Evolutionary conservation across 352 stramenopile species (phyloP).

Genomic region (Pythium myriotylum): DNA sequence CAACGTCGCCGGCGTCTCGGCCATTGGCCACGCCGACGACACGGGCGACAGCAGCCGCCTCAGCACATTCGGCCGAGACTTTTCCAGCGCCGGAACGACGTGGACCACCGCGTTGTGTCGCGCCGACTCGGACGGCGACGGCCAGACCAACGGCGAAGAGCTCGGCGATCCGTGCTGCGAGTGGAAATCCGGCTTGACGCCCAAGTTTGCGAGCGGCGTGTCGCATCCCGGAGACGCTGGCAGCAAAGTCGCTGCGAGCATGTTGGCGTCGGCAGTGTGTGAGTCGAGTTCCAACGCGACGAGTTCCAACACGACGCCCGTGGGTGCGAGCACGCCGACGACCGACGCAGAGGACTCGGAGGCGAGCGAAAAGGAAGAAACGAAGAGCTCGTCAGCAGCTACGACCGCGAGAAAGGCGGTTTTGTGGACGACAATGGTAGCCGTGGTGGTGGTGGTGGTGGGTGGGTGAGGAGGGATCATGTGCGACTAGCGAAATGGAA

Average conservation of each 20-base stretch:
- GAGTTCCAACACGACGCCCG: too few species aligned
- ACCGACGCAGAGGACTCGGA: too few species aligned
- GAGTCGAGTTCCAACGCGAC: slow-evolving; percentile 14
- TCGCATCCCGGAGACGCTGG: slow-evolving; percentile 18
- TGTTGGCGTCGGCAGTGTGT: slow-evolving; percentile 6
- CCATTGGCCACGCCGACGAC: slow-evolving; percentile 28
- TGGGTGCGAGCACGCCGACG: too few species aligned
- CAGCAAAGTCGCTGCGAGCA: slow-evolving; percentile 7
- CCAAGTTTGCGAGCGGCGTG: slow-evolving; percentile 10
- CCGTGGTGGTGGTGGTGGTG: too few species aligned
- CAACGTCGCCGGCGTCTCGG: slow-evolving; percentile 20
- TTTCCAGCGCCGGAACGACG: slow-evolving; percentile 10
- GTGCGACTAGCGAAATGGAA: too few species aligned
- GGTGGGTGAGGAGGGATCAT: too few species aligned
- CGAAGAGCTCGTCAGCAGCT: too few species aligned
- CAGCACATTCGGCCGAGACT: slow-evolving; percentile 48
- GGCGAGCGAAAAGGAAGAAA: too few species aligned
- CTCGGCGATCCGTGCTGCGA: slow-evolving; percentile 56
- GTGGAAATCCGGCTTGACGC: slow-evolving; percentile 24
- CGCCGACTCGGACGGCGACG: slow-evolving; percentile 47
- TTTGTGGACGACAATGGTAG: too few species aligned
- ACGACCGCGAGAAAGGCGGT: too few species aligned
- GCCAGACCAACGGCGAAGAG: slow-evolving; percentile 60
- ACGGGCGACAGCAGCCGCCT: slow-evolving; percentile 3
- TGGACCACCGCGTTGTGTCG: slow-evolving; percentile 38